phyloP scores from a whole-genome alignment of 495 filamentous ascomycete genomes.

The Aspergillus leporis region DNA sequence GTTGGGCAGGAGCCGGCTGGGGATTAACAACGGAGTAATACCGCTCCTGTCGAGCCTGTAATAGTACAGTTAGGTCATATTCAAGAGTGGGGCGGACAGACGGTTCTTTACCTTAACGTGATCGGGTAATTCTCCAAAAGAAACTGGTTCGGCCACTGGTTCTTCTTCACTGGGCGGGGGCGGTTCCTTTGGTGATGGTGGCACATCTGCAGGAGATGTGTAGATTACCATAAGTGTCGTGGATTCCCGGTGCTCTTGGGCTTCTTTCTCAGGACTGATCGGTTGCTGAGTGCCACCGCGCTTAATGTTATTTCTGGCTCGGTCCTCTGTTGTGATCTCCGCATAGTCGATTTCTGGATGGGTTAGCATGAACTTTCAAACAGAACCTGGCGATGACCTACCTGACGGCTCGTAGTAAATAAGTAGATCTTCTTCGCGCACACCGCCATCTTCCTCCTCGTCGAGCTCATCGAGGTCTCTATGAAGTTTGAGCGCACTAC shows the following conservation, averaged over 20 bases:
- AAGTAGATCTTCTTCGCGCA: conserved; percentile 46
- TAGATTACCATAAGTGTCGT: conserved; percentile 86
- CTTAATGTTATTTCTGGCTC: conserved; percentile 57
- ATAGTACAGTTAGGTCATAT: conserved; percentile 8
- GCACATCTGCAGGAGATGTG: conserved; percentile 70
- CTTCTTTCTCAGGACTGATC: conserved; percentile 62
- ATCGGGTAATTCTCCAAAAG: conserved; percentile 53
- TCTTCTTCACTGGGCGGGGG: conserved; percentile 44
- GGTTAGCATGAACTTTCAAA: conserved; percentile 23
- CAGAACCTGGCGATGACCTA: conserved; percentile 22
- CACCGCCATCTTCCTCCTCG: conserved; percentile 64
- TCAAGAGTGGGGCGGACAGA: neutral
- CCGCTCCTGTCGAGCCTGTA: conserved; percentile 46
- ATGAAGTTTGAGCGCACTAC: conserved; percentile 77
- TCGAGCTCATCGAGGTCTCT: conserved; percentile 60
- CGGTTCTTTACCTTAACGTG: conserved; percentile 41
- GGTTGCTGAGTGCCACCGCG: conserved; percentile 62
- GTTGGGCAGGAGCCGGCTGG: conserved; percentile 32
- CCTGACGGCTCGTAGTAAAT: conserved; percentile 46
- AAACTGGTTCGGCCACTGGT: conserved; percentile 28
- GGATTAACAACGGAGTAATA: conserved; percentile 44
- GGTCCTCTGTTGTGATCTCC: conserved; percentile 51
- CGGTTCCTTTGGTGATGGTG: conserved; percentile 75
- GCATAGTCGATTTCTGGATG: conserved; percentile 55
- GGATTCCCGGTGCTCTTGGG: conserved; percentile 70